Base-by-base conservation (phyloP, 1,284 basidiomycete genomes). In the Marasmius sp. region DNA sequence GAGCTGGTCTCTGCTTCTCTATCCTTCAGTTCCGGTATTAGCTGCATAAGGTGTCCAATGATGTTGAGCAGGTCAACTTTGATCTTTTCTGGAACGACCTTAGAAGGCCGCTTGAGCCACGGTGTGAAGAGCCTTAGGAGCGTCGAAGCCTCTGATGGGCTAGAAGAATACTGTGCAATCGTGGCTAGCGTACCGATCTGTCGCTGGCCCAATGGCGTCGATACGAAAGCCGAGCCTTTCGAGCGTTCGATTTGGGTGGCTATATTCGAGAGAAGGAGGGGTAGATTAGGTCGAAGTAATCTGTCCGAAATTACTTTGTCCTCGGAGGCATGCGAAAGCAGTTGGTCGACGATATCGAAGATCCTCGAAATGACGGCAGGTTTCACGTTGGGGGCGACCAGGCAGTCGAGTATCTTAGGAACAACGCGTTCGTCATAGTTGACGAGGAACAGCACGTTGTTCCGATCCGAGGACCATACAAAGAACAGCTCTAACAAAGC, bases 401-500 rank as follows among this genome's bases (percentile, higher is more conserved):
- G 79, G 69, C 93, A 95, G 57, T 86, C 86, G 72, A 93, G 95
- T 1, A 96, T 77, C 71, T 92, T 89, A 6, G 88, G 88, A 14
- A 99, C 75, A 1, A 92, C 82, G 0, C 81, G 79, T 0, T 78
- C 67, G 70, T 98, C 92, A 70, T 88, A 91, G 18, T 85, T 76
- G 51, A 90, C 87, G 20, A 98, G 81, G 70, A 86, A 87, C 5
- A 71, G 71, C 10, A 86, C 81, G 61, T 89, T 85, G 10, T 88
- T 82, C 0, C 78, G 77, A 33, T 84, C 81, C 9, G 79, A 72
- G 0, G 93, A 87, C 90, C 97, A 97, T 3, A 85, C 80, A 63
- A 89, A 84, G 73, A 98, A 92, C 1, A 99, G 81, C 39, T 97
- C 94, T 47, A 99, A 80, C 34, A 98, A 80, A 0, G 94, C 90